Conservation (phyloP, 306 rosid genomes). For the Trifolium fragiferum region DNA sequence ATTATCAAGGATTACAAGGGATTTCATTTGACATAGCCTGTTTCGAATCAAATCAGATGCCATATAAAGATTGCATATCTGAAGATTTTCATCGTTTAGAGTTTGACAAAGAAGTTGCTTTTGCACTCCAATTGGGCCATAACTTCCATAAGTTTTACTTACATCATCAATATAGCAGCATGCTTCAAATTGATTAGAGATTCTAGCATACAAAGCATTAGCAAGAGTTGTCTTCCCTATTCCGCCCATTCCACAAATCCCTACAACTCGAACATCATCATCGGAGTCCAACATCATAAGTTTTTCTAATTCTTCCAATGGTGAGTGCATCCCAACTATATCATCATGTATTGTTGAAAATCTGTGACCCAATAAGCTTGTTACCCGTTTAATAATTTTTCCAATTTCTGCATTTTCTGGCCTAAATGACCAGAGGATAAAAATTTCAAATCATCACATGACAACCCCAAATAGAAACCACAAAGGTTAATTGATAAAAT, state of each 20-base stretch:
- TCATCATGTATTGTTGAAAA: not conserved
- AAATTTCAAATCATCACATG: too few relatives aligned
- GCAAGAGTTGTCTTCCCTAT: conserved; percentile 20
- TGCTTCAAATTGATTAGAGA: conserved; percentile 17
- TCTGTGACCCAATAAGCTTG: not conserved
- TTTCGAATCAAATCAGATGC: too few relatives aligned
- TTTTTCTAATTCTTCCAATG: not conserved
- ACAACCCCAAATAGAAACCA: too few relatives aligned
- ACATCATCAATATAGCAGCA: conserved; percentile 1
- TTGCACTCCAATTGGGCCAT: not conserved
- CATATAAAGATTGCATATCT: too few relatives aligned
- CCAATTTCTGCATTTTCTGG: not conserved
- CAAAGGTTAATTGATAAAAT: too few relatives aligned
- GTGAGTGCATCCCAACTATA: conserved; percentile 19
- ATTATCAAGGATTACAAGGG: conserved; percentile 28
- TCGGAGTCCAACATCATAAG: not conserved
- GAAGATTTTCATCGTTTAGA: too few relatives aligned
- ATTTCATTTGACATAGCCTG: not conserved
- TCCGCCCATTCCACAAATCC: conserved; percentile 25
- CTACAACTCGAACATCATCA: conserved; percentile 20
- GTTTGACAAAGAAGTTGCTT: conserved; percentile 22
- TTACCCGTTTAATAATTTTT: not conserved
- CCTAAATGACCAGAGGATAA: not conserved
- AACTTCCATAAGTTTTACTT: not conserved
- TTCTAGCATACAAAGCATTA: conserved; percentile 1